phyloP scores from a whole-genome alignment of 2,329 filamentous ascomycete species.

The Tolypocladium nubicola region DNA sequence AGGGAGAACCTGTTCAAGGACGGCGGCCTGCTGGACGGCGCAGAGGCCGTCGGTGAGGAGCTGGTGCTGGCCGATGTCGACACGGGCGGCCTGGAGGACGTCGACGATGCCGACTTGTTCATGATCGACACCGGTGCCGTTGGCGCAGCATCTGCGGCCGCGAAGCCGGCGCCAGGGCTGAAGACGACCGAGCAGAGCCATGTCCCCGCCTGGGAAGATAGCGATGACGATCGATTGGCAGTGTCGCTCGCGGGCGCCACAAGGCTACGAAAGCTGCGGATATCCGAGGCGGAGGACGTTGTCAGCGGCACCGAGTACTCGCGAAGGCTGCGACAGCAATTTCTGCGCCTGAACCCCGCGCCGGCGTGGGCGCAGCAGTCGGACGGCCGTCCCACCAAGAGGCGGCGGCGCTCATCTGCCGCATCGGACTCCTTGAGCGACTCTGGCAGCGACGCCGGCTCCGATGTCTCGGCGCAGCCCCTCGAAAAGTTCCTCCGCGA shows the following conservation, averaged over 20 bases:
- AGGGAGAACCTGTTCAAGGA: conserved; percentile 55
- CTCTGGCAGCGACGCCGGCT: conserved; percentile 47
- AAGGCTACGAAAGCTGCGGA: conserved; percentile 71
- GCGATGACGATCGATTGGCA: conserved; percentile 80
- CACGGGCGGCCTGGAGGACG: conserved; percentile 44
- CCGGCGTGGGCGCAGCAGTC: conserved; percentile 49
- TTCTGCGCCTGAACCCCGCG: conserved; percentile 46
- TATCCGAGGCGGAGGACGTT: conserved; percentile 73
- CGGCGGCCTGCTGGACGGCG: conserved; percentile 19
- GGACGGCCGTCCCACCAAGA: conserved; percentile 38
- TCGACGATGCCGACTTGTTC: conserved; percentile 74
- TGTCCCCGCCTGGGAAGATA: conserved; percentile 77
- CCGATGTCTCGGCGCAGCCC: conserved; percentile 59
- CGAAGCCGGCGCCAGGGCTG: conserved; percentile 14
- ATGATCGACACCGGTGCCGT: conserved; percentile 62
- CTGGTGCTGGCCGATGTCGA: conserved; percentile 30
- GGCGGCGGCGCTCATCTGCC: conserved; percentile 40
- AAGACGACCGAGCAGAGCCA: conserved; percentile 18
- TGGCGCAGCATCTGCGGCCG: conserved; percentile 20
- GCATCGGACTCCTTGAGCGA: conserved; percentile 39
- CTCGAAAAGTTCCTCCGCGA: conserved; percentile 72
- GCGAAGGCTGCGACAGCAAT: conserved; percentile 69
- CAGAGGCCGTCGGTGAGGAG: conserved; percentile 24
- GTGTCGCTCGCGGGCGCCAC: conserved; percentile 71
- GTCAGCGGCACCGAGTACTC: conserved; percentile 82